These are phyloP conservation scores for Aspergillus vadensis DNA, from an alignment of 2,329 filamentous ascomycete genomes.

Conservation along the genomic window DNA sequence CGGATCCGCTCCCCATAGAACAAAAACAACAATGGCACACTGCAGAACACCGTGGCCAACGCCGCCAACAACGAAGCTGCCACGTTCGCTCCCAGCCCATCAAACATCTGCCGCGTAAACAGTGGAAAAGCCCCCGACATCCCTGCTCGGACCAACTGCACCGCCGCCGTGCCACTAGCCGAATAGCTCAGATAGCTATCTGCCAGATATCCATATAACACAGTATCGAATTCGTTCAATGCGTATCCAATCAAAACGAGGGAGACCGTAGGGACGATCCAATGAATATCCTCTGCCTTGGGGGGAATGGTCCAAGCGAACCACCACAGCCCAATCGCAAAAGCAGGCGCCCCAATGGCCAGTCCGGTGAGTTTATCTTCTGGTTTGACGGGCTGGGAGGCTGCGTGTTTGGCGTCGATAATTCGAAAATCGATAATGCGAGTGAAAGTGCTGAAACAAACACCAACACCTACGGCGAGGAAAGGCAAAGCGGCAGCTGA, in stretches of 20 bases:
- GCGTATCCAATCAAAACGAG: conserved; percentile 52
- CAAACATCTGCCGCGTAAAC: conserved; percentile 46
- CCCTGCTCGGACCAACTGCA: conserved; percentile 44
- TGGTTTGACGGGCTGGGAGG: conserved; percentile 32
- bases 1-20: conserved; percentile 42
- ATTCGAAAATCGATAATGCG: conserved; percentile 47
- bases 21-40: conserved; percentile 41
- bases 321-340: conserved; percentile 51
- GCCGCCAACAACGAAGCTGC: conserved; percentile 45
- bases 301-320: conserved; percentile 54
- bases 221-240: conserved; percentile 49
- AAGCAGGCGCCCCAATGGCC: conserved; percentile 47
- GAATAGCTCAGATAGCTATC: conserved; percentile 50
- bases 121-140: conserved; percentile 45
- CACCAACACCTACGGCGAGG: conserved; percentile 44
- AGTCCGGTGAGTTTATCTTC: conserved; percentile 55
- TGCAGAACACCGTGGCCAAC: conserved; percentile 46
- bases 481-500: conserved; percentile 45
- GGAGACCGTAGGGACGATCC: conserved; percentile 45
- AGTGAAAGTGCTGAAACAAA: conserved; percentile 45
- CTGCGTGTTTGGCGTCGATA: conserved; percentile 19
- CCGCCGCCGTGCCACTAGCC: conserved; percentile 47
- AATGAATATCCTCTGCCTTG: conserved; percentile 32
- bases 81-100: conserved; percentile 41
- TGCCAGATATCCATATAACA: conserved; percentile 47